Evolutionary conservation across 805 yeast species (phyloP).

Genomic region (Metschnikowia chrysomelidarum): DNA sequence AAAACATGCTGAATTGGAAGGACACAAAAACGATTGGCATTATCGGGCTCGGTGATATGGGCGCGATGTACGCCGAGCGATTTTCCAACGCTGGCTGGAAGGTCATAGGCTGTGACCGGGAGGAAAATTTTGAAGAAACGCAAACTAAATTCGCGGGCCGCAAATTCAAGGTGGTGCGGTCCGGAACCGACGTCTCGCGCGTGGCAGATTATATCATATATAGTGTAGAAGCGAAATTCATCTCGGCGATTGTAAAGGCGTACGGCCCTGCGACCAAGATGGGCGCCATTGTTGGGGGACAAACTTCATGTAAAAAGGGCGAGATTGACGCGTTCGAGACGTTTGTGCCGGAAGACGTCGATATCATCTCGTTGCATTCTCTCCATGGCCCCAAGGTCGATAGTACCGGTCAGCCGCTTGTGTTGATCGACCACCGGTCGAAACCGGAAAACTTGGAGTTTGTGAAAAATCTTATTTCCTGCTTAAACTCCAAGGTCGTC

Average conservation of each 20-base stretch:
- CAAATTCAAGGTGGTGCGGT: conserved; percentile 55
- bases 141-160: conserved; percentile 38
- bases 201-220: conserved; percentile 79
- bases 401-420: conserved; percentile 90
- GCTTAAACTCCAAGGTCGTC: conserved; percentile 76
- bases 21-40: conserved; percentile 68
- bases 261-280: conserved; percentile 89
- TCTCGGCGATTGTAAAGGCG: conserved; percentile 62
- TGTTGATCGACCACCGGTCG: conserved; percentile 75
- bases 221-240: conserved; percentile 89
- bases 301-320: conserved; percentile 90
- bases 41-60: conserved; percentile 98
- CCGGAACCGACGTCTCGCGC: conserved; percentile 85
- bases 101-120: conserved; percentile 86
- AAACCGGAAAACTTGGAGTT: conserved; percentile 51
- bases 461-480: conserved; percentile 62
- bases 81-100: conserved; percentile 84
- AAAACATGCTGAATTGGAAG: too few species aligned
- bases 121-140: conserved; percentile 53
- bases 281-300: conserved; percentile 96
- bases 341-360: conserved; percentile 71
- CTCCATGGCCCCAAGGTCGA: conserved; percentile 92
- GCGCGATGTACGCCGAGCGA: conserved; percentile 75
- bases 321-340: conserved; percentile 85
- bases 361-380: conserved; percentile 85